A percentile compares a stretch with the other conserved stretches of the same genome.
These are phyloP conservation scores for Lagenidium sp. DNA, from an alignment of 352 stramenopile species.

Conservation along the genomic window DNA sequence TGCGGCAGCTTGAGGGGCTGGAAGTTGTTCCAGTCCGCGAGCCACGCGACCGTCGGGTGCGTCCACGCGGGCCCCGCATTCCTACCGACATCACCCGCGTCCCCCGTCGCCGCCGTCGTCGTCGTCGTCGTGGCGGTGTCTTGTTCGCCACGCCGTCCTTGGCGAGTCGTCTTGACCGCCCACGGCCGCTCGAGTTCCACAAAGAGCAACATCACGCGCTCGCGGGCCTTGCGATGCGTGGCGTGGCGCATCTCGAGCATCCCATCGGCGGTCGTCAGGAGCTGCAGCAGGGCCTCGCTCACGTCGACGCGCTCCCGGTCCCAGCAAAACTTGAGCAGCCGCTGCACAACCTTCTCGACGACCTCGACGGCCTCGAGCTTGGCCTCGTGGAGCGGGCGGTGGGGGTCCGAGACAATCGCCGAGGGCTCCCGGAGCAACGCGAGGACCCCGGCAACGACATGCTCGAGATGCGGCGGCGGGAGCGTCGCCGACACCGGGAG, in stretches of 20 bases:
- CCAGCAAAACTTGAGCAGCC: conserved; percentile 74
- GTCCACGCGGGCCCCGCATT: conserved; percentile 30
- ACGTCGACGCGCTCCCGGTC: conserved; percentile 42
- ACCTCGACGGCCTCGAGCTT: conserved; percentile 32
- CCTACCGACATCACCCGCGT: background rate
- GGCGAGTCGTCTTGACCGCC: conserved; percentile 50
- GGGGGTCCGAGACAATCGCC: too few relatives aligned
- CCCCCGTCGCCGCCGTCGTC: background rate
- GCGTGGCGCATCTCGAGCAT: conserved; percentile 28
- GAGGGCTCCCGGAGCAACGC: conserved; percentile 14
- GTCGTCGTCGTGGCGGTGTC: conserved; percentile 1
- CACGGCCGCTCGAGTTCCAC: conserved; percentile 66
- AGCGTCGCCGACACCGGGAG: conserved; percentile 32
- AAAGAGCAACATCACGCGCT: conserved; percentile 33
- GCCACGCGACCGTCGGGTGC: conserved; percentile 59
- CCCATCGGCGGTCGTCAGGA: conserved; percentile 41
- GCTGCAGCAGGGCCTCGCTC: conserved; percentile 33
- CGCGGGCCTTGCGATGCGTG: conserved; percentile 38
- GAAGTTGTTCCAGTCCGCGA: conserved; percentile 62
- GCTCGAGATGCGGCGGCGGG: conserved; percentile 18
- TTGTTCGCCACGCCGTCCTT: too few relatives aligned
- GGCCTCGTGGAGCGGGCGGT: too few relatives aligned
- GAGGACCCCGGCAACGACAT: conserved; percentile 19
- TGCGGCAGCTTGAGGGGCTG: conserved; percentile 53
- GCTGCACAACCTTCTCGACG: conserved; percentile 23